Base-by-base conservation (phyloP, 148 eudicot species). In the Camellia sinensis region DNA sequence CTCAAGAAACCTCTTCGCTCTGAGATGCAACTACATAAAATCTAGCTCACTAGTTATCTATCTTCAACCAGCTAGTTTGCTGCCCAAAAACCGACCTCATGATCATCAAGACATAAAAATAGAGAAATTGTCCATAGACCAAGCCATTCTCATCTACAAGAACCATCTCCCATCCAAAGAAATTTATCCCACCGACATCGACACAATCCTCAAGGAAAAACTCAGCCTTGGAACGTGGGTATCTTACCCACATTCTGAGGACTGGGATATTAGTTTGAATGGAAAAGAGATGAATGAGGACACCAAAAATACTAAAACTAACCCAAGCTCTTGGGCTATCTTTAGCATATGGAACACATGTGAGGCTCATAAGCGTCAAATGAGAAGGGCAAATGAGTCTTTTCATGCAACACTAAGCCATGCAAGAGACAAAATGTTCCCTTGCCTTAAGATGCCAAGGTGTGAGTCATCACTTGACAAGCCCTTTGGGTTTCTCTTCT, bases 261-360 rank as follows among this genome's bases (percentile, higher is more conserved):
- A 45, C 46, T 63, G 56, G 70, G 37, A 29, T 29, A 43, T 21
- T 19, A 45, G 56, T n/a, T 63, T 45, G 53, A 6, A 0, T 41
- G 18, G 18, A 48, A 17, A 74, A 7, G 64, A 74, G 59, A 22
- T 44, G 53, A 57, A 45, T 6, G 59, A 76, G 68, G 19, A 13
- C 57, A 63, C 6, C 0, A 29, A 29, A 29, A 29, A 18, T 6
- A 14, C 2, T 46, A 45, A 18, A 46, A 22, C 37, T 29, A 29
- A 53, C 3, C 44, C 69, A 22, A 76, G 79, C 11, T 76, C 79
- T 63, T 76, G 79, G 79, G 70, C 44, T 21, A 44, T 76, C 1
- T 43, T 62, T 61, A 76, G 78, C 78, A 44, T 76, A n/a, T 76
- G 78, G 78, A 76, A 76, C 18, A 62, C 67, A 1, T 8, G 78